phyloP scores from a whole-genome alignment of 345 rosid genomes.

The Linum usitatissimum region DNA sequence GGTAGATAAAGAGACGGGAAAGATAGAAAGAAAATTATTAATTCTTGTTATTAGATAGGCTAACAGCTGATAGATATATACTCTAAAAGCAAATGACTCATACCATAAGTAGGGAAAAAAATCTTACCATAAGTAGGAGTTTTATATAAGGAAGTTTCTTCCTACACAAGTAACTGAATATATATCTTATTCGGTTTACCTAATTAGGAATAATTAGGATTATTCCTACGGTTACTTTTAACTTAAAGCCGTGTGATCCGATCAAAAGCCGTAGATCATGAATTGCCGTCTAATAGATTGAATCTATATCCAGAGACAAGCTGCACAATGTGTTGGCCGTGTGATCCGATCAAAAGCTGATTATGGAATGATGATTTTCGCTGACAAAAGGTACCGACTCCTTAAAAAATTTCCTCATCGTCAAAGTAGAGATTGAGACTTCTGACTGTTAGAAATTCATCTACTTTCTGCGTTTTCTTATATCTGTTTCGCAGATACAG shows the following conservation, averaged over 20 bases:
- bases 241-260: slow-evolving; percentile 7
- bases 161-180: no score
- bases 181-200: no score
- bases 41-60: no score
- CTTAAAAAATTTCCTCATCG: neutral
- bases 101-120: no score
- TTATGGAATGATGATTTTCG: slow-evolving; percentile 99
- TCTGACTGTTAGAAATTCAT: neutral
- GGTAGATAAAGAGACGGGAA: no score
- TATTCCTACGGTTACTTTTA: no score
- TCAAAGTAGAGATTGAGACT: neutral
- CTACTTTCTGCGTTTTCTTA: neutral
- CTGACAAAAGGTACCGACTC: slow-evolving; percentile 66
- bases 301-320: slow-evolving; percentile 66
- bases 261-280: neutral
- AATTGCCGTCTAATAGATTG: slow-evolving; percentile 8
- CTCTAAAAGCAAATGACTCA: no score
- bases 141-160: no score
- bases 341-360: slow-evolving; percentile 97
- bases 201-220: no score
- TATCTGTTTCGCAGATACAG: slow-evolving; percentile 51
- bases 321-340: slow-evolving; percentile 97
- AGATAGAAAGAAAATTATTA: no score
- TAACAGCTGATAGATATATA: no score
- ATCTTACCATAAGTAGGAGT: no score